Percentiles rank a stretch among this genome's conserved stretches.
Conservation (phyloP, 129 eudicot genomes). For the Arctium lappa region DNA sequence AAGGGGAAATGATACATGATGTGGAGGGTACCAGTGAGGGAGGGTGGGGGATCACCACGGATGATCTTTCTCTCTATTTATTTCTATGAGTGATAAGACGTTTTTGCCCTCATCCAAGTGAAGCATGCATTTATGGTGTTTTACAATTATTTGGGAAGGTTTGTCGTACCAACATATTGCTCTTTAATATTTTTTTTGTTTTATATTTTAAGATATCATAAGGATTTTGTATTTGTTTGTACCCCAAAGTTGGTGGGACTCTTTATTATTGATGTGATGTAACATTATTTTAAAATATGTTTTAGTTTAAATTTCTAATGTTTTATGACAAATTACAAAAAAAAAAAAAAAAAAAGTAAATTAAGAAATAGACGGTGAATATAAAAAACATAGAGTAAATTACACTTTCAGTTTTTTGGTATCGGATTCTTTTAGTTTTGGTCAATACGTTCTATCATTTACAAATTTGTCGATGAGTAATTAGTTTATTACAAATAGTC, state of each 20-base stretch:
- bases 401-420: too few relatives aligned
- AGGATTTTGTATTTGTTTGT: slow-evolving; percentile 23
- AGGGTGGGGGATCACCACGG: not conserved
- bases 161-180: slow-evolving; percentile 3
- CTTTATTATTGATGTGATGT: slow-evolving; percentile 21
- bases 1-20: not conserved
- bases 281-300: not conserved
- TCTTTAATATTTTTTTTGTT: slow-evolving; percentile 8
- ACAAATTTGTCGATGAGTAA: not conserved
- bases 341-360: too few relatives aligned
- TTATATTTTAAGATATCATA: slow-evolving; percentile 19
- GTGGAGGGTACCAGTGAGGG: slow-evolving; percentile 3
- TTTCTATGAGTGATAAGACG: not conserved
- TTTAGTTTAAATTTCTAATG: not conserved
- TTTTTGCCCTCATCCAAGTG: slow-evolving; percentile 2
- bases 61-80: slow-evolving; percentile 17
- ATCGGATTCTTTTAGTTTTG: not conserved
- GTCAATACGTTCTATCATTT: not conserved
- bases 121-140: not conserved
- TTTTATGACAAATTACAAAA: too few relatives aligned
- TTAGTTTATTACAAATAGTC: too few relatives aligned
- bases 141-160: slow-evolving; percentile 5
- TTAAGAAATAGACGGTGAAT: not conserved
- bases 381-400: not conserved
- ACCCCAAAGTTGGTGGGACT: slow-evolving; percentile 24